A percentile compares a stretch with the other conserved stretches of the same genome.
phyloP scores from a whole-genome alignment of 2,329 filamentous ascomycete species.

The Bipolaris cookei region DNA sequence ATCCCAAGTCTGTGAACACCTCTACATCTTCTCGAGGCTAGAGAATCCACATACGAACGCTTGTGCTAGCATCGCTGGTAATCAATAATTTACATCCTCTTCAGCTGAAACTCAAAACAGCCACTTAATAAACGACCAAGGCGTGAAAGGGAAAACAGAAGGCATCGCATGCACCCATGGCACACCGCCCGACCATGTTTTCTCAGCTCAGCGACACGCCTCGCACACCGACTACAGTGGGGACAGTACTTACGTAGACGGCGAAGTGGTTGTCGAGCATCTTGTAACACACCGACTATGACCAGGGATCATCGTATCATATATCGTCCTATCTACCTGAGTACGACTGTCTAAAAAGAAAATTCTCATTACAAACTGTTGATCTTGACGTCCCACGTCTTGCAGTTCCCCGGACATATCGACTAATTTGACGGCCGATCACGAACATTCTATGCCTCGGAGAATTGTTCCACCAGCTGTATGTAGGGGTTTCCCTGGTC shows the following conservation, averaged over 20 bases:
- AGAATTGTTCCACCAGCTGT: too few species aligned
- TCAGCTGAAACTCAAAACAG: not conserved
- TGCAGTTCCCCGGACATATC: too few species aligned
- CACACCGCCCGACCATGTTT: not conserved
- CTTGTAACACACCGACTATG: not conserved
- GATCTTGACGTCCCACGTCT: too few species aligned
- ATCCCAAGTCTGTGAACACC: not conserved
- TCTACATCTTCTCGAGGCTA: not conserved
- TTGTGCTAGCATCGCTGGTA: not conserved
- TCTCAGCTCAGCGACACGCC: not conserved
- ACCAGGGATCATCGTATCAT: not conserved
- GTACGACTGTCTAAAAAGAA: not conserved
- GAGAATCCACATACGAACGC: not conserved
- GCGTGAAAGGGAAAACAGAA: not conserved
- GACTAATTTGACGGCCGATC: too few species aligned
- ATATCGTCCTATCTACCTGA: too few species aligned
- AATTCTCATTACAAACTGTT: not conserved
- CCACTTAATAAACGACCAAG: not conserved
- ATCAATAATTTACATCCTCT: not conserved
- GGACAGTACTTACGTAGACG: not conserved
- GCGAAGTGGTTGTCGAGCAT: not conserved
- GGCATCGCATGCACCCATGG: not conserved
- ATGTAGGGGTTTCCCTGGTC: too few species aligned
- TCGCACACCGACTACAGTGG: not conserved
- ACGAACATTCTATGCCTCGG: too few species aligned